Evolutionary conservation across 2,329 filamentous ascomycete species (phyloP), one percentile per base, ranked within the genome.

Genomic region (Lachnellula arida): DNA sequence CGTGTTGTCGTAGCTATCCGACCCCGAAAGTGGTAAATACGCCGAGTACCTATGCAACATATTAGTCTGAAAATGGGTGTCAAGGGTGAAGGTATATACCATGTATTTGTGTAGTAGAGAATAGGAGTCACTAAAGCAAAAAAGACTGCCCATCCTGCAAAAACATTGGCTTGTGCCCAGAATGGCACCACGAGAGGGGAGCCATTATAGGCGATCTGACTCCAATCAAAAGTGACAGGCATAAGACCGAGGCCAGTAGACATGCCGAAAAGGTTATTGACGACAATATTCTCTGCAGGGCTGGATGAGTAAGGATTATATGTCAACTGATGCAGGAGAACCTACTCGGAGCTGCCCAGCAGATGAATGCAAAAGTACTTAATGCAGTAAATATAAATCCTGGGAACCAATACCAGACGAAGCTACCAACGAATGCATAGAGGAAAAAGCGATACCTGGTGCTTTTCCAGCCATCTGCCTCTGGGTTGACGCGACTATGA

Each of bases 171-270:
- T 60, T 88, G 89, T 9, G 86, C 87, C 67, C 86, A 81, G 82
- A 85, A 89, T 4, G 87, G 86, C 1, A 84, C 80, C 46, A 88
- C 84, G 40, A 87, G 71, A 2, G 84, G 57, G 8, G 34, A 57
- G 78, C 76, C 76, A 19, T 53, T 49, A 44, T 55, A 60, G 15
- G 43, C 78, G 52, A 88, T 79, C 65, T 89, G 85, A 3, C 85
- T 86, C 86, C 87, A 89, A 73, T 90, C 87, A 65, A 90, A 88
- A 0, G 86, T 89, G 37, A 90, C 81, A 1, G 87, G 86, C 2
- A 89, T 70, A 28, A 89, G 65, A 0, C 84, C 88, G 7, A 89
- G 60, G 0, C 87, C 87, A 0, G 82, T 86, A 49, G 76, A 78
- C 56, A 84, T 85, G 3, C 87, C 87, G 63, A 89, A 89, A 3